Evolutionary conservation across 1,139 yeast genomes (phyloP).

Genomic region (Candida gigantensis): DNA sequence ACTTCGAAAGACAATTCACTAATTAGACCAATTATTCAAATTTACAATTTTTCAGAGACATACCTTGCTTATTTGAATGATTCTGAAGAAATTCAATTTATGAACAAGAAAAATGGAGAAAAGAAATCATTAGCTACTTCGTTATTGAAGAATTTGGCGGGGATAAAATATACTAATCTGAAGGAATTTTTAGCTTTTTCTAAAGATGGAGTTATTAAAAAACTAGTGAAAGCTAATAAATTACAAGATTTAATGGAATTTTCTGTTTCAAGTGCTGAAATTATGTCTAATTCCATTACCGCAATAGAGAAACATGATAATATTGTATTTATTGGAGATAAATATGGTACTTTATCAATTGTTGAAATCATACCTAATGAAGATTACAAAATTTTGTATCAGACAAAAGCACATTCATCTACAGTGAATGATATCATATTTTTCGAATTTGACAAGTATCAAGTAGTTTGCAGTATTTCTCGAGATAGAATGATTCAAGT

Average conservation of each 20-base stretch:
- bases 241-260: slow-evolving; percentile 18
- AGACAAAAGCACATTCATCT: slow-evolving; percentile 51
- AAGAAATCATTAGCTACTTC: slow-evolving; percentile 31
- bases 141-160: slow-evolving; percentile 36
- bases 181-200: slow-evolving; percentile 41
- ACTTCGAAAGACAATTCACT: background rate
- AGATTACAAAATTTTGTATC: slow-evolving; percentile 17
- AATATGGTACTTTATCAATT: slow-evolving; percentile 43
- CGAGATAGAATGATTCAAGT: slow-evolving; percentile 66
- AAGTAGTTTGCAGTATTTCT: slow-evolving; percentile 48
- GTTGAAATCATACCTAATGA: slow-evolving; percentile 13
- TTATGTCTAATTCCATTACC: slow-evolving; percentile 28
- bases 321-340: slow-evolving; percentile 46
- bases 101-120: slow-evolving; percentile 15
- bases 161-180: slow-evolving; percentile 32
- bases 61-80: slow-evolving; percentile 31
- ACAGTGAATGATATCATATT: slow-evolving; percentile 44
- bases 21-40: slow-evolving; percentile 12
- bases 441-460: slow-evolving; percentile 24
- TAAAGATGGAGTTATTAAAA: slow-evolving; percentile 37
- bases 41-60: slow-evolving; percentile 18
- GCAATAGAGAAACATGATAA: slow-evolving; percentile 27
- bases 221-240: slow-evolving; percentile 17
- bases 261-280: slow-evolving; percentile 27
- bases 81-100: slow-evolving; percentile 31